Evolutionary conservation across 345 rosid genomes (phyloP).

Genomic region (Bruguiera parviflora): DNA sequence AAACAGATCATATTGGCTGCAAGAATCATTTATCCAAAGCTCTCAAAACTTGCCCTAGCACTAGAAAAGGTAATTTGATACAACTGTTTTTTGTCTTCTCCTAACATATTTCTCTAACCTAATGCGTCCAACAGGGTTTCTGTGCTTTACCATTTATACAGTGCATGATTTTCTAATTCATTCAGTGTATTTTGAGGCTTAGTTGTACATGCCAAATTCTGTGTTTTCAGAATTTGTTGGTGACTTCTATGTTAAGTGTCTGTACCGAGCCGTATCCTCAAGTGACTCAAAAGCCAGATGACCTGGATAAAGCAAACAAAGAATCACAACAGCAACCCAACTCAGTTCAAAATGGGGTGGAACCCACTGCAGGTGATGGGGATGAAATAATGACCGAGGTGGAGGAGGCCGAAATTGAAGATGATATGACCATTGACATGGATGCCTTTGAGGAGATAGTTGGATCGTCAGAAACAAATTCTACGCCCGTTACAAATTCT

Average conservation of each 20-base stretch:
- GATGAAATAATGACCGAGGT: slow-evolving; percentile 74
- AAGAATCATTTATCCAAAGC: slow-evolving; percentile 70
- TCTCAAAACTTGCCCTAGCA: slow-evolving; percentile 90
- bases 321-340: slow-evolving; percentile 29
- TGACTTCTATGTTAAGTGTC: slow-evolving; percentile 58
- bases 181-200: not conserved
- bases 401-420: slow-evolving; percentile 62
- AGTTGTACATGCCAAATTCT: not conserved
- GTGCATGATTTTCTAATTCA: no score
- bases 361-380: slow-evolving; percentile 50
- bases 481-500: slow-evolving; percentile 38
- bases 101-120: no score
- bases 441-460: slow-evolving; percentile 57
- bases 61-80: slow-evolving; percentile 66
- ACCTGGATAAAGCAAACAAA: slow-evolving; percentile 26
- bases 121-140: not conserved
- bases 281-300: slow-evolving; percentile 28
- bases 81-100: not conserved
- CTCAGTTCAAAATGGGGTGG: slow-evolving; percentile 56
- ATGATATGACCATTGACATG: slow-evolving; percentile 63
- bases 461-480: slow-evolving; percentile 47
- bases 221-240: slow-evolving; percentile 63
- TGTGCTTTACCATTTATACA: not conserved
- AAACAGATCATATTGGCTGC: slow-evolving; percentile 76
- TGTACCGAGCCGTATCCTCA: slow-evolving; percentile 48